Conservation (phyloP, 805 yeast species). For the Metschnikowia noctiluminum region DNA sequence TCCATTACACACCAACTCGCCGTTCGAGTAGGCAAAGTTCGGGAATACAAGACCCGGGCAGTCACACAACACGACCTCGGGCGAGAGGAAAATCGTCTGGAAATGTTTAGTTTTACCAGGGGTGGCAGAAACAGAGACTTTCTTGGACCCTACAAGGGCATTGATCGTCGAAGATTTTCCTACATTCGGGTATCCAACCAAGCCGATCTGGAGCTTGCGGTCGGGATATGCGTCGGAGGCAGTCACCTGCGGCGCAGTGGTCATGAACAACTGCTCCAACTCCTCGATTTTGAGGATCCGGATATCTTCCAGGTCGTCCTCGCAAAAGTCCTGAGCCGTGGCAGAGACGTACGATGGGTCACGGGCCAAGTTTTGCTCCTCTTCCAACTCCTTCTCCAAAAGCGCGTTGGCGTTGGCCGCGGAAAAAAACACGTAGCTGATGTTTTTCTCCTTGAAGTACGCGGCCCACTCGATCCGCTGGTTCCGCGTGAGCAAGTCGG, state of each 20-base stretch:
- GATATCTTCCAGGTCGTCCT: conserved; percentile 32
- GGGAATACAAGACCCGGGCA: conserved; percentile 99
- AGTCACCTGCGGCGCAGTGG: conserved; percentile 70
- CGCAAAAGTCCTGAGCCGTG: conserved; percentile 9
- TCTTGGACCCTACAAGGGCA: conserved; percentile 92
- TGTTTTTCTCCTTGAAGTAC: conserved; percentile 65
- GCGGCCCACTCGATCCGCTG: conserved; percentile 89
- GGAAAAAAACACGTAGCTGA: conserved; percentile 86
- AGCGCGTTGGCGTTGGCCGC: conserved; percentile 81
- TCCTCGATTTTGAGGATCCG: conserved; percentile 79
- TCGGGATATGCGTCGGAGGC: conserved; percentile 55
- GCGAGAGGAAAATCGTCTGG: conserved; percentile 87
- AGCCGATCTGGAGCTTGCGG: conserved; percentile 76
- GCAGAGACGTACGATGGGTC: conserved; percentile 12
- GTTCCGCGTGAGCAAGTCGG: conserved; percentile 74
- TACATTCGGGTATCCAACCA: conserved; percentile 94
- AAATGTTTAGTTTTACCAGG: conserved; percentile 99
- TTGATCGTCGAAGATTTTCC: conserved; percentile 98
- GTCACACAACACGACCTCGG: conserved; percentile 85
- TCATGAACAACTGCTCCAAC: conserved; percentile 73
- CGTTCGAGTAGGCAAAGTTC: conserved; percentile 93
- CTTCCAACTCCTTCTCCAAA: conserved; percentile 59
- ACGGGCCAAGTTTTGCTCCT: conserved; percentile 28
- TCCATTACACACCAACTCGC: conserved; percentile 96
- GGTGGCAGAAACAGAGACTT: conserved; percentile 96